Percentiles rank a stretch among this genome's conserved stretches.
Evolutionary conservation across 805 yeast genomes (phyloP).

Genomic region (Ogataea paradorogensis): DNA sequence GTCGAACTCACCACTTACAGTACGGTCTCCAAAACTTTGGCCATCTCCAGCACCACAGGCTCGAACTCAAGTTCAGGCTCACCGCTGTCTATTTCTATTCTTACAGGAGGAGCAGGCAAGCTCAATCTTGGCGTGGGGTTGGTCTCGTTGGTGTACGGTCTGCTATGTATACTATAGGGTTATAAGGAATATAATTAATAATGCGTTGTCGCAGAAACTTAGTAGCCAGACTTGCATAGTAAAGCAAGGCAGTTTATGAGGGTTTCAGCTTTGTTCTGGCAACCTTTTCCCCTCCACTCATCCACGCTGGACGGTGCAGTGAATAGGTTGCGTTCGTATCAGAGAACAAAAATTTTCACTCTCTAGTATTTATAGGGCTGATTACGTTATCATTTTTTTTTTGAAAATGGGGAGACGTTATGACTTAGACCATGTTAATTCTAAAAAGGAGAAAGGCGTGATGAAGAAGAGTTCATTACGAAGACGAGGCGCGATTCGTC

Average conservation of each 20-base stretch:
- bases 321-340: constrained; percentile 46
- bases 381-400: constrained; percentile 1
- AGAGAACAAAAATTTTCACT: constrained; percentile 9
- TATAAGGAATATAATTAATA: constrained; percentile 11
- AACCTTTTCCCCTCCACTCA: constrained; percentile 46
- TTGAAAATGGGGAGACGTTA: constrained; percentile 2
- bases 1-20: constrained; percentile 28
- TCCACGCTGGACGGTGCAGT: constrained; percentile 41
- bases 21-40: constrained; percentile 10
- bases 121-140: constrained; percentile 11
- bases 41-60: constrained; percentile 2
- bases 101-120: constrained; percentile 18
- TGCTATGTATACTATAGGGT: constrained; percentile 12
- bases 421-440: constrained; percentile 2
- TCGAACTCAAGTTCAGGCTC: background rate
- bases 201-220: constrained; percentile 34
- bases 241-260: constrained; percentile 35
- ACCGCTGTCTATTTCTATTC: constrained; percentile 7
- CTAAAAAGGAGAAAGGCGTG: background rate
- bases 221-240: constrained; percentile 34
- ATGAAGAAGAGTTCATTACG: background rate
- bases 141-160: constrained; percentile 11
- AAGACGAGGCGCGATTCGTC: constrained; percentile 6
- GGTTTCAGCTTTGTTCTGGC: constrained; percentile 35
- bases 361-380: constrained; percentile 1